These are phyloP conservation scores for Alisma plantagoaquatica DNA, from an alignment of 106 monocot species.

Conservation along the genomic window DNA sequence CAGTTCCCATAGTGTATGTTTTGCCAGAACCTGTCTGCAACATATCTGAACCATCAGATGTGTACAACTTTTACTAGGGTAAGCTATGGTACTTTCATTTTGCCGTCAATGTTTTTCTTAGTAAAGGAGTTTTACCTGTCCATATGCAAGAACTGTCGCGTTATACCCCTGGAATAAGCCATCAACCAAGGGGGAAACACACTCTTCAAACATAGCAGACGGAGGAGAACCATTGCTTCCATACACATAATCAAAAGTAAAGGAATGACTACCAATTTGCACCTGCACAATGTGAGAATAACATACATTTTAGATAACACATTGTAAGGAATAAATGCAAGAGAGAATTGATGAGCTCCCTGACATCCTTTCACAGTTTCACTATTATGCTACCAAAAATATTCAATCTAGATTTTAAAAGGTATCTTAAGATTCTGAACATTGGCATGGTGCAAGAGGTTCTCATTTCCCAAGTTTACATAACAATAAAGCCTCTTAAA, in stretches of 20 bases:
- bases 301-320: not conserved
- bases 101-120: not conserved
- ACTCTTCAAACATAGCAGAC: constrained; percentile 85
- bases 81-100: not conserved
- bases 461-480: not conserved
- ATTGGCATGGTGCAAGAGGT: not conserved
- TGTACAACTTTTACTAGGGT: not conserved
- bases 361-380: not conserved
- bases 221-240: constrained; percentile 78
- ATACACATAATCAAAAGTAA: constrained; percentile 95
- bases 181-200: constrained; percentile 87
- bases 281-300: constrained; percentile 33
- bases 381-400: too few species aligned
- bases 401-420: too few species aligned
- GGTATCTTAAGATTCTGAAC: too few species aligned
- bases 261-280: constrained; percentile 93
- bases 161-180: constrained; percentile 99
- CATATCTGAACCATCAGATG: not conserved
- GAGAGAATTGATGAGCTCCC: not conserved
- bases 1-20: constrained; percentile 99
- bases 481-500: too few species aligned
- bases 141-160: constrained; percentile 98
- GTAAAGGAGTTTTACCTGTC: constrained; percentile 41
- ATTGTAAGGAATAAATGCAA: not conserved
- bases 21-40: constrained; percentile 98